Evolutionary conservation across 169 alveolate species (phyloP), one percentile per base, ranked within the genome.

Genomic region (Neospora caninum): DNA sequence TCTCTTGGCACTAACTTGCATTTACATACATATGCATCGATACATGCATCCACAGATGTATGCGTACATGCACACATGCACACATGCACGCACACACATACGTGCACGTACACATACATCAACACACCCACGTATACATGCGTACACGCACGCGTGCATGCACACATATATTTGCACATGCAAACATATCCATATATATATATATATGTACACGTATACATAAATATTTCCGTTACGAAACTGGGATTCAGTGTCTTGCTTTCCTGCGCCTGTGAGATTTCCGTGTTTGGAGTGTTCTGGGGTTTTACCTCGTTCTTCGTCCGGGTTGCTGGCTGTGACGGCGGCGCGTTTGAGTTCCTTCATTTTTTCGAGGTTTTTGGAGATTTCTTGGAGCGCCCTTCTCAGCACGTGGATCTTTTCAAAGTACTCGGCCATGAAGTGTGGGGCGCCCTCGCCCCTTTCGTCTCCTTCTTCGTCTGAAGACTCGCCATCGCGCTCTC

Each of bases 261-360:
- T 64, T 16, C 34, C 25, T 22, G n/a, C 73, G 73, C 73, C 4
- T 27, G 73, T 16, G n/a, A n/a, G n/a, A n/a, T n/a, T n/a, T n/a
- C n/a, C 73, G 73, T 64, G 4, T 29, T 9, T 29, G 58, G 58
- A 7, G 58, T 49, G 4, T 49, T 13, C 13, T 4, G 58, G 4
- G 13, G 4, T 78, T n/a, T 20, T 27, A 82, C 91, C 94, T 84
- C 91, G 43, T 39, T 94, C 96, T 29, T 88, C 87, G 45, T 89
- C 95, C 31, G 95, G 94, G 34, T 41, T 73, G 29, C 92, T 87
- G 36, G 95, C 94, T 2, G n/a, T 41, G 34, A 84, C 45, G 29
- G 64, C 80, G 29, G 10, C 84, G 10, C 41, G 29, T 67, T 94
- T 80, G 38, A 94, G 92, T 31, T 29, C 49, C 41, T 64, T 58